phyloP scores from a whole-genome alignment of 2,329 filamentous ascomycete genomes.

The Verticillium tricorpus region DNA sequence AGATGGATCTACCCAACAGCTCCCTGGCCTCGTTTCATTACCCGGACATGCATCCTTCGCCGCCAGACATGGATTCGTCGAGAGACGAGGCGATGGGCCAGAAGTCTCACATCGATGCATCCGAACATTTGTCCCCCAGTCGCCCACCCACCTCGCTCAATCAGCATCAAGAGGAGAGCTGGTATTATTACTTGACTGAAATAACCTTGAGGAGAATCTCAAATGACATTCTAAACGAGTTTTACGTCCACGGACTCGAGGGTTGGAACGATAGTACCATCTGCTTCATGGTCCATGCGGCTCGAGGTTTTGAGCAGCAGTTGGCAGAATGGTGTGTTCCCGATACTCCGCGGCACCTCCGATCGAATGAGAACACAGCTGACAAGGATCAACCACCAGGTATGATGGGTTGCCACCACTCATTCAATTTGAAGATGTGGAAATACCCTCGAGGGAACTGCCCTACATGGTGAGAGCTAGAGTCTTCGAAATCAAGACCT shows the following conservation, averaged over 20 bases:
- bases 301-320: slow-evolving; percentile 11
- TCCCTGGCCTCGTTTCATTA: slow-evolving; percentile 28
- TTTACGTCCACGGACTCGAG: slow-evolving; percentile 14
- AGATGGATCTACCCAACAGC: slow-evolving; percentile 30
- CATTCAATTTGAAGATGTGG: not conserved
- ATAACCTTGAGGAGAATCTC: slow-evolving; percentile 35
- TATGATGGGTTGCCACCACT: not conserved
- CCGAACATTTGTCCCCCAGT: slow-evolving; percentile 17
- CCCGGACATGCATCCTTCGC: slow-evolving; percentile 23
- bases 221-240: slow-evolving; percentile 31
- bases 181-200: slow-evolving; percentile 40
- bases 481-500: slow-evolving; percentile 9
- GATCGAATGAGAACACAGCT: not conserved
- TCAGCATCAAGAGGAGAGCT: slow-evolving; percentile 27
- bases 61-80: slow-evolving; percentile 10
- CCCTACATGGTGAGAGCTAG: not conserved
- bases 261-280: slow-evolving; percentile 13
- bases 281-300: slow-evolving; percentile 11
- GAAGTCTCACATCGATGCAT: not conserved
- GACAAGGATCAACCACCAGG: not conserved
- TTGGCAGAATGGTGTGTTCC: not conserved
- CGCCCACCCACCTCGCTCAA: not conserved
- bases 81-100: not conserved
- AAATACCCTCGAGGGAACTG: not conserved
- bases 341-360: not conserved